Base-by-base conservation (phyloP, 1,139 yeast genomes). In the Sugiyamaella japonica region DNA sequence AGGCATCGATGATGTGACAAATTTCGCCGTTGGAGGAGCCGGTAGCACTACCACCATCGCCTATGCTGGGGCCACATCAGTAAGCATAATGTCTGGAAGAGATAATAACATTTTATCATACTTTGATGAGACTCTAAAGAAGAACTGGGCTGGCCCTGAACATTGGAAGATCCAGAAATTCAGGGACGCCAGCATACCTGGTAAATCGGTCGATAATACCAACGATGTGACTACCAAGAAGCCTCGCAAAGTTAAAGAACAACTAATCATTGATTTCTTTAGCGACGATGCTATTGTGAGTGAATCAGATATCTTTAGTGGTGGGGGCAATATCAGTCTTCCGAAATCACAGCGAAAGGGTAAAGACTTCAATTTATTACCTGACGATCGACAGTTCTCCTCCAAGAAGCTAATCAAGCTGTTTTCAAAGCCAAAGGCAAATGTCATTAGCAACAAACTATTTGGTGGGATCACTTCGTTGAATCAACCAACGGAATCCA, bases 121-220 rank as follows among this genome's bases (percentile, higher is more conserved):
- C 67, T 88, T 89, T 68, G 95, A 89, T 66, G 84, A 82, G 58
- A 78, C 81, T 15, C 73, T 88, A 72, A 82, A 78, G 59, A 77
- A 80, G 46, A 85, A 82, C 67, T 89, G 96, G 96, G 80, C 95
- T 43, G 97, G 97, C 7, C 93, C 97, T 5, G 95, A 89, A 59
- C 95, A 89, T 70, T 93, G 98, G 98, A 87, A 86, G 70, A 88
- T 91, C 9, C 74, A 80, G 43, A 81, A 83, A 28, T 74, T 86
- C 55, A 85, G 78, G 62, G 72, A 70, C 31, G 44, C n/a, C 7
- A 40, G 16, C 16, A 7, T 28, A n/a, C 37, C 29, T 13, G 54
- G 37, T 64, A 67, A 55, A 60, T 54, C 17, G 58, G 55, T 32
- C 49, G 59, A 2, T 55, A 52, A 56, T 43, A 55, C 50, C 36